Conservation (phyloP, 2,329 filamentous ascomycete genomes). For the Alternaria sp. region DNA sequence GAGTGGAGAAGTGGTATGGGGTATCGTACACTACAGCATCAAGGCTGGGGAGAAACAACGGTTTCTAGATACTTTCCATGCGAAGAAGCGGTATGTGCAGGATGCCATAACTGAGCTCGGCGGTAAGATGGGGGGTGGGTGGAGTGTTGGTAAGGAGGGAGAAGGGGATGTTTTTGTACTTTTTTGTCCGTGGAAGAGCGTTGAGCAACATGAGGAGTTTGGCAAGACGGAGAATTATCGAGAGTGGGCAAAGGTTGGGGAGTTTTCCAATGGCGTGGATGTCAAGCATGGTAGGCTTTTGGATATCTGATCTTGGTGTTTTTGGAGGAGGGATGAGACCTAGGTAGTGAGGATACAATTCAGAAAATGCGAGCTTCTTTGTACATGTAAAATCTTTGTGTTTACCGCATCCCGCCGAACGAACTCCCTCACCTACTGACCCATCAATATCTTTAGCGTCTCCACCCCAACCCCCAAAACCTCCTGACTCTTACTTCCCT, state of each 20-base stretch:
- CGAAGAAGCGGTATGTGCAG: conserved; percentile 37
- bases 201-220: conserved; percentile 51
- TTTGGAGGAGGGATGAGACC: no score
- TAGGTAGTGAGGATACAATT: neutral
- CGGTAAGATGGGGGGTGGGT: conserved; percentile 48
- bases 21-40: conserved; percentile 50
- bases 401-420: neutral
- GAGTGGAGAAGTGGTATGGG: conserved; percentile 30
- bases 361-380: no score
- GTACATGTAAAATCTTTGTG: neutral
- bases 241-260: conserved; percentile 33
- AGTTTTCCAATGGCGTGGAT: conserved; percentile 31
- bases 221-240: conserved; percentile 45
- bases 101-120: conserved; percentile 32
- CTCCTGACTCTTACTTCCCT: conserved; percentile 71
- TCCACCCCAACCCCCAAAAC: conserved; percentile 76
- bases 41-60: conserved; percentile 27
- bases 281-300: conserved; percentile 39
- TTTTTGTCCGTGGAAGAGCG: conserved; percentile 52
- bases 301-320: conserved; percentile 17
- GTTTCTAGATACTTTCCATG: conserved; percentile 42
- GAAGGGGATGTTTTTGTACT: conserved; percentile 55
- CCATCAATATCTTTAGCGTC: conserved; percentile 72
- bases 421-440: conserved; percentile 18
- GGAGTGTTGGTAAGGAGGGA: conserved; percentile 51